Base-by-base conservation (phyloP, 2,329 filamentous ascomycete genomes). In the Aureobasidium sp. region DNA sequence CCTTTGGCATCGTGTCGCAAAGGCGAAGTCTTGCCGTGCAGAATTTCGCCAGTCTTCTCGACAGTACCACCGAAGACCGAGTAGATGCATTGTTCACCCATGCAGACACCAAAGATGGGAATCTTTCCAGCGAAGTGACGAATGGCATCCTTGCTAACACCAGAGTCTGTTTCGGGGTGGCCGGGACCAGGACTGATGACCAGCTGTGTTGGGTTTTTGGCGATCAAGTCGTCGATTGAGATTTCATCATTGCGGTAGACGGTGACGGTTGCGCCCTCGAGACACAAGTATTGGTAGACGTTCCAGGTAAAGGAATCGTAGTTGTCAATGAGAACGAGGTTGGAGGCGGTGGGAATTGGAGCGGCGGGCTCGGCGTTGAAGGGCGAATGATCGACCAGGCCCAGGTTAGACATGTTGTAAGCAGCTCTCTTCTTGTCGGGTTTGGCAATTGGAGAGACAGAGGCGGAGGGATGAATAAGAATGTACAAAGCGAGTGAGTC, bases 281-380 rank as follows among this genome's bases (percentile, higher is more conserved):
- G 86, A 7, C 93, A 88, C 1, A 99, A 85, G 71, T 99, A 99
- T 75, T 99, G 95, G 75, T 97, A 99, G 63, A 99, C 91, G 72
- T 99, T 99, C 91, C 92, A 99, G 63, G 93, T 97, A 75, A 99
- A 99, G 3, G 94, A 97, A 76, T 99, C 94, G 76, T 97, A 99
- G 77, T 99, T 99, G 81, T 99, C 94, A 70, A 99, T 97, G 66
- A 99, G 82, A 65, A 99, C 84, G 63, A 99, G 83, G 75, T 97
- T 97, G 62, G 88, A 89, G 30, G 94, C 94, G 55, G 86, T 91
- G 29, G 87, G 74, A 59, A 97, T 80, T 39, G 86, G 86, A 58
- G 86, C 79, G 34, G 87, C 86, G 58, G 88, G 87, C 65, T 88
- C 83, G 63, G 90, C 89, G 75, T 96, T 87, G 72, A 88, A 87